Percentiles rank a stretch among this genome's conserved stretches.
Evolutionary conservation across 2,329 filamentous ascomycete genomes (phyloP).

Genomic region (Neofusicoccum sp.): DNA sequence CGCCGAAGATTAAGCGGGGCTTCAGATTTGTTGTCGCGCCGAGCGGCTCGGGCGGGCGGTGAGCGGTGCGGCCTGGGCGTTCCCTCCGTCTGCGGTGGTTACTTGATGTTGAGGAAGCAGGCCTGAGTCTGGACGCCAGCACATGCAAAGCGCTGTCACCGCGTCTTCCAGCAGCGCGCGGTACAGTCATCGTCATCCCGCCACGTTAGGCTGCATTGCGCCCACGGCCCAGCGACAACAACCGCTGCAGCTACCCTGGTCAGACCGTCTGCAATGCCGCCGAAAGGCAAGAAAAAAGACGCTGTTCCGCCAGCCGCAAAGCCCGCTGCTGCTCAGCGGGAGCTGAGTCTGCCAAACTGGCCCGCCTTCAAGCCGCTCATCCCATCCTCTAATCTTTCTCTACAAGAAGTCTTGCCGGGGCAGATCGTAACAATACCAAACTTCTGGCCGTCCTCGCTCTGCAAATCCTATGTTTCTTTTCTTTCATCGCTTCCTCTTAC

Average conservation of each 20-base stretch:
- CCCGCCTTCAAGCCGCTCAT: conserved; percentile 68
- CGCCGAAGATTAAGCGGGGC: conserved; percentile 7
- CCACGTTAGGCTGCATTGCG: not conserved
- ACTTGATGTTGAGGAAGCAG: not conserved
- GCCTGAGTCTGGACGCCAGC: not conserved
- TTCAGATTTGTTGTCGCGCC: conserved; percentile 12
- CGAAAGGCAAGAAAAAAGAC: conserved; percentile 32
- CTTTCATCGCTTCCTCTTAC: conserved; percentile 67
- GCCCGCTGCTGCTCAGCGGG: not conserved
- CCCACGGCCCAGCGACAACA: not conserved
- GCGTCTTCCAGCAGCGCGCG: not conserved
- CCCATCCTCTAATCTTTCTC: conserved; percentile 61
- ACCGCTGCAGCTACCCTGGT: not conserved
- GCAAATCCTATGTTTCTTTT: conserved; percentile 73
- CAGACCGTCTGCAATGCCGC: conserved; percentile 25
- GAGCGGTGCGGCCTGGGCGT: not conserved
- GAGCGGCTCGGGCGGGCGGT: not conserved
- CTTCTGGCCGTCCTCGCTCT: conserved; percentile 73
- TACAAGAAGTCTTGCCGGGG: conserved; percentile 56
- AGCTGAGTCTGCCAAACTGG: conserved; percentile 58
- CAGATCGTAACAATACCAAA: conserved; percentile 73
- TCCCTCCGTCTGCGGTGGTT: not conserved
- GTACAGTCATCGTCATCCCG: conserved; percentile 6
- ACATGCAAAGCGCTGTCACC: not conserved
- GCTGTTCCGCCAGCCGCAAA: conserved; percentile 4